Conservation (phyloP, 257 asterid genomes). For the Rehmannia glutinosa region DNA sequence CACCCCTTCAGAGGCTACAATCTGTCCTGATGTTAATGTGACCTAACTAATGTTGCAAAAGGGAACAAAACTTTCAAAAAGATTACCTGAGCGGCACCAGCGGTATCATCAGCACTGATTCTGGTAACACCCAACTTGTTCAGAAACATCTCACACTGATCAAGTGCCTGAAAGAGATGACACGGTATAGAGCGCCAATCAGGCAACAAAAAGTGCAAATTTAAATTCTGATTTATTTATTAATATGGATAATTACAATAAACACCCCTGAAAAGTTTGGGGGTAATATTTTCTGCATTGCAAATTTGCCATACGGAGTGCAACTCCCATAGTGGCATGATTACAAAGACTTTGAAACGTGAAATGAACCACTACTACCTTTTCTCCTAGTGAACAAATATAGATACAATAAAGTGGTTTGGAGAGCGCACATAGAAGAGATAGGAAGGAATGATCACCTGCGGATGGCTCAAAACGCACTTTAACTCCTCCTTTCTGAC, state of each 20-base stretch:
- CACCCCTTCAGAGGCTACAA: slow-evolving; percentile 52
- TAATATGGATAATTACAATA: background rate
- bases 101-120: slow-evolving; percentile 63
- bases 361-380: background rate
- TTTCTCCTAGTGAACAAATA: background rate
- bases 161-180: slow-evolving; percentile 60
- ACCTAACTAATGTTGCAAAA: background rate
- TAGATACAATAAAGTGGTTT: background rate
- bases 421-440: background rate
- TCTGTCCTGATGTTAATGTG: slow-evolving; percentile 46
- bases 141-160: slow-evolving; percentile 58
- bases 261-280: no score
- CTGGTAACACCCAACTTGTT: slow-evolving; percentile 54
- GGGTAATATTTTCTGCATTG: no score
- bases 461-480: slow-evolving; percentile 86
- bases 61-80: background rate
- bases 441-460: slow-evolving; percentile 45
- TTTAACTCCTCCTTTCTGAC: slow-evolving; percentile 71
- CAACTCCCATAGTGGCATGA: no score
- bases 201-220: background rate
- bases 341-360: background rate
- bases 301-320: no score
- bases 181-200: background rate
- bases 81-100: slow-evolving; percentile 88
- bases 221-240: background rate